Percentiles rank a stretch among this genome's conserved stretches.
Conservation (phyloP, 495 filamentous ascomycete genomes). For the Penicillium subrubescens region DNA sequence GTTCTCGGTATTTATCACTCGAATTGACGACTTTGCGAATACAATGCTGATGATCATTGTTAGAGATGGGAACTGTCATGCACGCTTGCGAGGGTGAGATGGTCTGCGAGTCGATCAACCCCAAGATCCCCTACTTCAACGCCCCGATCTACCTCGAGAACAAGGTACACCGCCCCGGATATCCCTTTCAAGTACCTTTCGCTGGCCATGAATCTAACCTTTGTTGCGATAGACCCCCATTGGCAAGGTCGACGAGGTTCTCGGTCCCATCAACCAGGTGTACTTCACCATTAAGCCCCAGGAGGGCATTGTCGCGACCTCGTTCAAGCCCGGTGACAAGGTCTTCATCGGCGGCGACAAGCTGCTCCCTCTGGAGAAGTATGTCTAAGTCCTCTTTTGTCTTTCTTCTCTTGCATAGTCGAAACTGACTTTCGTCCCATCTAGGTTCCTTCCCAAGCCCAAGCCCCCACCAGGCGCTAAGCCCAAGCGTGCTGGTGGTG, state of each 20-base stretch:
- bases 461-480: slow-evolving; percentile 74
- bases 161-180: slow-evolving; percentile 60
- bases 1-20: slow-evolving; percentile 57
- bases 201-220: slow-evolving; percentile 20
- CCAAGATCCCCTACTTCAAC: slow-evolving; percentile 98
- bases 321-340: slow-evolving; percentile 95
- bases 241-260: slow-evolving; percentile 65
- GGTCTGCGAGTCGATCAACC: slow-evolving; percentile 88
- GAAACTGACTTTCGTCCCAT: slow-evolving; percentile 20
- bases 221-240: slow-evolving; percentile 50
- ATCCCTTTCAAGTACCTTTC: background rate
- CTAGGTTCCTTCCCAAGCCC: slow-evolving; percentile 88
- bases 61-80: slow-evolving; percentile 90
- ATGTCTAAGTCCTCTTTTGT: slow-evolving; percentile 15
- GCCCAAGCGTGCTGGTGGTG: slow-evolving; percentile 61
- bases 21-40: slow-evolving; percentile 1
- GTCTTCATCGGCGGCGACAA: slow-evolving; percentile 96
- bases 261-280: slow-evolving; percentile 93
- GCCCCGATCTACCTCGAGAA: slow-evolving; percentile 98
- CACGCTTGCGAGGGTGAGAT: slow-evolving; percentile 97
- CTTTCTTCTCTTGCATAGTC: background rate
- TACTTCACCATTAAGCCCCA: slow-evolving; percentile 97
- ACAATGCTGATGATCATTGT: slow-evolving; percentile 25
- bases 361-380: slow-evolving; percentile 88
- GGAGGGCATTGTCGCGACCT: slow-evolving; percentile 90